Conservation (phyloP, 805 yeast species). For the Wilhelminamyces savonicus region DNA sequence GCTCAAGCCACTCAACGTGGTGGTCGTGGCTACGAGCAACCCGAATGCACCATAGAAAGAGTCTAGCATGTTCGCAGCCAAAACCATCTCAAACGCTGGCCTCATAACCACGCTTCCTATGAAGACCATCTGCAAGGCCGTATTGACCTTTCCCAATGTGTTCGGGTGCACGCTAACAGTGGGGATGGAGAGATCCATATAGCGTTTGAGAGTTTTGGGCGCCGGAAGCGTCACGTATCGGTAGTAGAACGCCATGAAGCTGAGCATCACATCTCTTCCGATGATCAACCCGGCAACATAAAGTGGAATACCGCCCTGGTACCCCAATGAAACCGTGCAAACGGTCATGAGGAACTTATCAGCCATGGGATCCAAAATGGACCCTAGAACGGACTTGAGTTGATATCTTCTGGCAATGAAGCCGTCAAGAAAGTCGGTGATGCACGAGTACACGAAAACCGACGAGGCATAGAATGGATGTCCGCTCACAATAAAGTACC, state of each 20-base stretch:
- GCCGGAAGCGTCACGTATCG: conserved; percentile 69
- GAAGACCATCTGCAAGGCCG: conserved; percentile 88
- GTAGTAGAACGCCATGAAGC: conserved; percentile 62
- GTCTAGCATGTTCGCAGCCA: conserved; percentile 6
- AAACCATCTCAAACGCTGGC: conserved; percentile 24
- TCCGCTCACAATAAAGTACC: conserved; percentile 64
- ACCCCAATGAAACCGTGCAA: conserved; percentile 71
- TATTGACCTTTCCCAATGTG: conserved; percentile 77
- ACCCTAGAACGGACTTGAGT: conserved; percentile 76
- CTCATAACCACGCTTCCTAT: conserved; percentile 45
- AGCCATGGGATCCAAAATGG: conserved; percentile 91
- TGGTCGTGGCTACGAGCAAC: conserved; percentile 44
- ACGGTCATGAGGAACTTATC: conserved; percentile 88
- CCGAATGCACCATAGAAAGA: conserved; percentile 20
- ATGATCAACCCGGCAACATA: conserved; percentile 62
- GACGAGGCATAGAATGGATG: conserved; percentile 61
- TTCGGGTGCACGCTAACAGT: conserved; percentile 89
- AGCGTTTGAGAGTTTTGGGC: conserved; percentile 67
- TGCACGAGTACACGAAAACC: conserved; percentile 75
- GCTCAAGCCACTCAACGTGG: conserved; percentile 70
- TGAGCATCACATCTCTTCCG: conserved; percentile 77
- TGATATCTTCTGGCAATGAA: conserved; percentile 78
- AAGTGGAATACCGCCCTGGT: conserved; percentile 61
- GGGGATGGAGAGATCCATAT: conserved; percentile 68
- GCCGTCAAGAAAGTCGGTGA: conserved; percentile 92